A percentile compares a stretch with the other conserved stretches of the same genome.
Conservation (phyloP, 768 basidiomycete species). For the Leccinum obscurum region DNA sequence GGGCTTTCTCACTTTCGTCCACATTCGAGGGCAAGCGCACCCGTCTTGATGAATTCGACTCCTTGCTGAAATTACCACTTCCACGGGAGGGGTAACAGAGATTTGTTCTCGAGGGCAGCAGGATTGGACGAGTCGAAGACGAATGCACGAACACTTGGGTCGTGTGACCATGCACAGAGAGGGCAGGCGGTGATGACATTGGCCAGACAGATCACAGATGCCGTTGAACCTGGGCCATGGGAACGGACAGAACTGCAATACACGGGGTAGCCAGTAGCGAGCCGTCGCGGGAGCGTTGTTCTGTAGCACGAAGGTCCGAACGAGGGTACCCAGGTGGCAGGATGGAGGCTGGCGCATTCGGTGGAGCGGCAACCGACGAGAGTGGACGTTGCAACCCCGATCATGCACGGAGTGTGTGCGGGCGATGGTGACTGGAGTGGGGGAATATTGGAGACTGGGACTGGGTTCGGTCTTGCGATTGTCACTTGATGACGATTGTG, state of each 20-base stretch:
- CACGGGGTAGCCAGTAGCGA: constrained; percentile 31
- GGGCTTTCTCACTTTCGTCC: constrained; percentile 17
- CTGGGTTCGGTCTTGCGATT: constrained; percentile 19
- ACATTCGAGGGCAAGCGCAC: constrained; percentile 13
- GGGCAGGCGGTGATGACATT: constrained; percentile 14
- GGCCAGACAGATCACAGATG: constrained; percentile 8
- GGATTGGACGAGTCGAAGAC: constrained; percentile 28
- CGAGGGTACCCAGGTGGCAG: constrained; percentile 26
- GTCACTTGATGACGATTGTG: constrained; percentile 12
- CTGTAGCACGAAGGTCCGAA: constrained; percentile 1
- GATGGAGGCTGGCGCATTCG: constrained; percentile 24
- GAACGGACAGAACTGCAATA: constrained; percentile 36
- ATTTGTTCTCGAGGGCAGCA: constrained; percentile 54
- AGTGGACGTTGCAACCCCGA: constrained; percentile 33
- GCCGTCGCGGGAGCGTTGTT: constrained; percentile 16
- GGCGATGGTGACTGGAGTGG: constrained; percentile 33
- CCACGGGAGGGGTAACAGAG: constrained; percentile 52
- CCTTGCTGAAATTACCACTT: constrained; percentile 41
- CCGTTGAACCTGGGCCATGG: constrained; percentile 31
- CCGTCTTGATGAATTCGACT: constrained; percentile 16
- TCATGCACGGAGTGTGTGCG: constrained; percentile 24
- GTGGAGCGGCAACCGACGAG: constrained; percentile 39
- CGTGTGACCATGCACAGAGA: constrained; percentile 27
- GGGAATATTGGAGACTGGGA: constrained; percentile 50
- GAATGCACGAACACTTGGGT: constrained; percentile 8